Evolutionary conservation across 2,329 filamentous ascomycete species (phyloP).

Genomic region (Colletotrichum chrysophilum): DNA sequence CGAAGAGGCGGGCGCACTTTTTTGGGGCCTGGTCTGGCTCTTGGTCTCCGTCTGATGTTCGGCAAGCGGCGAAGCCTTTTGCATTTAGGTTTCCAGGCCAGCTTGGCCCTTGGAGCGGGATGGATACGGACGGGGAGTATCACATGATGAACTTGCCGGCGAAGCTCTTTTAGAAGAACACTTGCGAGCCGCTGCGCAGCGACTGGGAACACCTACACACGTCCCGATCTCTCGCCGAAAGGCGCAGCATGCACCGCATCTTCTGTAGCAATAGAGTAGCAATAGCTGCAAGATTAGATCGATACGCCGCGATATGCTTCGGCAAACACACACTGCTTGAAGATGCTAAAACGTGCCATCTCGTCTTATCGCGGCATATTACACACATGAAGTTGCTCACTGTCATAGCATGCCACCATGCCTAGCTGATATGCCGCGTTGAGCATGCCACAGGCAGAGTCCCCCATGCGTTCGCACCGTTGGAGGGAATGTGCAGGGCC

Average conservation of each 20-base stretch:
- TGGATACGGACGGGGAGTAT: neutral
- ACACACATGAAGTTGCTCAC: neutral
- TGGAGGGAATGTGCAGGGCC: neutral
- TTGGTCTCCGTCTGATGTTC: conserved; percentile 11
- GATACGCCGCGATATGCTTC: neutral
- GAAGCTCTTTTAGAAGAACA: neutral
- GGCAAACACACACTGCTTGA: neutral
- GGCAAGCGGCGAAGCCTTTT: neutral
- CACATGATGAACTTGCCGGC: neutral
- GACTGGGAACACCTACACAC: neutral
- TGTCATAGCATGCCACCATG: neutral
- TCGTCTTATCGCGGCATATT: neutral
- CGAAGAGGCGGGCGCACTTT: neutral
- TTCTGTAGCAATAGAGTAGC: neutral
- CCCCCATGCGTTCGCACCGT: neutral
- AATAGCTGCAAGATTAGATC: neutral
- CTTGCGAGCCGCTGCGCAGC: neutral
- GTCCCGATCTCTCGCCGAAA: neutral
- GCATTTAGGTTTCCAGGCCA: neutral
- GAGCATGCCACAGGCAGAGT: neutral
- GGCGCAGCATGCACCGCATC: neutral
- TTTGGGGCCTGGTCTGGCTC: neutral
- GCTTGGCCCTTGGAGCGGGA: neutral
- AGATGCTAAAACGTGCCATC: neutral
- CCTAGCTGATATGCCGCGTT: neutral